A percentile compares a stretch with the other conserved stretches of the same genome.
Conservation (phyloP, 257 asterid genomes). For the Solanum infundibuliforme region DNA sequence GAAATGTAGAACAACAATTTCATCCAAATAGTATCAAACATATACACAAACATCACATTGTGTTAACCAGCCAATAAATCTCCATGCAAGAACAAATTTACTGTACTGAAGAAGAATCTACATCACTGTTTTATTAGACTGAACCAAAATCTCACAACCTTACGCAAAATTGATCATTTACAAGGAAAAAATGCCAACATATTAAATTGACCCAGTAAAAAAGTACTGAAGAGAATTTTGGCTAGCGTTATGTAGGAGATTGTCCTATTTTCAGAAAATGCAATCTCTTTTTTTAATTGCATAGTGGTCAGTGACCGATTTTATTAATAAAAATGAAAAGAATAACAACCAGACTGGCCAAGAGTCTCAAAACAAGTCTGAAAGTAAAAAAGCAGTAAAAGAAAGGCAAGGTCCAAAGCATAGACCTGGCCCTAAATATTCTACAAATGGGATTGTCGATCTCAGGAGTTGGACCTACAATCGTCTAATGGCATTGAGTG, state of each 20-base stretch:
- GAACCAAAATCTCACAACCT: neutral
- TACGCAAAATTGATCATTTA: neutral
- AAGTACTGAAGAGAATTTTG: neutral
- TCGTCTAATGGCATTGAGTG: neutral
- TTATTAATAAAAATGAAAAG: neutral
- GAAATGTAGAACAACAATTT: neutral
- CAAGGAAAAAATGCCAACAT: neutral
- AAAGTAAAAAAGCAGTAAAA: neutral
- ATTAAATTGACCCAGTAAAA: neutral
- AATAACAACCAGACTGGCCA: neutral
- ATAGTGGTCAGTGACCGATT: neutral
- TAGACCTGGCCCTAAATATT: neutral
- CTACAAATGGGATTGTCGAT: neutral
- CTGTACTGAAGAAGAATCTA: neutral
- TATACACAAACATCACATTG: neutral
- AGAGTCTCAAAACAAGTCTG: neutral
- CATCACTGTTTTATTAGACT: neutral
- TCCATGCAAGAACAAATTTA: neutral
- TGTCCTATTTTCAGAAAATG: neutral
- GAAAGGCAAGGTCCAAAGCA: neutral
- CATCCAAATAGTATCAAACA: neutral
- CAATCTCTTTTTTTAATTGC: neutral
- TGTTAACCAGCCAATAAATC: neutral
- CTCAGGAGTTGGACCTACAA: neutral
- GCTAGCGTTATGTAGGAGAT: neutral